Percentiles rank a stretch among this genome's conserved stretches.
Conservation (phyloP, 352 stramenopile genomes). For the Globisporangium canariense region DNA sequence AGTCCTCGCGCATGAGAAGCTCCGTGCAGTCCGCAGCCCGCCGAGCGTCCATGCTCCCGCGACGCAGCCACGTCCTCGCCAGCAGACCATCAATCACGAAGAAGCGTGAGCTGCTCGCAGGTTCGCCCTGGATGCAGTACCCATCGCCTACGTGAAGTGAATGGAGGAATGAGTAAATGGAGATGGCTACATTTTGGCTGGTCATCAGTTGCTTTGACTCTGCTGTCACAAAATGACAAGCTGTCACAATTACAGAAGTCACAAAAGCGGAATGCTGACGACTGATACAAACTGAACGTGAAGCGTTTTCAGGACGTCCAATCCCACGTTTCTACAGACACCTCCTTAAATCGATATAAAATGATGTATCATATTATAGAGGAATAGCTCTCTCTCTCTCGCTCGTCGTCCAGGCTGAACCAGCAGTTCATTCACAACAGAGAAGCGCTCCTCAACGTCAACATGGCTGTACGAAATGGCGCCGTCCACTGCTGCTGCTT, state of each 20-base stretch:
- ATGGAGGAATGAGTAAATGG: too few relatives aligned
- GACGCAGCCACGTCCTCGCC: not conserved
- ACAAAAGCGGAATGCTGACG: too few relatives aligned
- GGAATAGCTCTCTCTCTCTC: not conserved
- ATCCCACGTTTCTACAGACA: not conserved
- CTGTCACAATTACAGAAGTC: too few relatives aligned
- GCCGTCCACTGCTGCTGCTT: not conserved
- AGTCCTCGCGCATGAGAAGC: not conserved
- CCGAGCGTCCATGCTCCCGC: conserved; percentile 4
- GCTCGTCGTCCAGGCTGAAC: not conserved
- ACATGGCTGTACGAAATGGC: conserved; percentile 5
- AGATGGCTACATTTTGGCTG: not conserved
- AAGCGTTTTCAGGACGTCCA: too few relatives aligned
- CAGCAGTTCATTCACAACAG: conserved; percentile 2
- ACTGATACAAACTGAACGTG: too few relatives aligned
- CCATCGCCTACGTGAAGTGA: too few relatives aligned
- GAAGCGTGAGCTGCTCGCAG: not conserved
- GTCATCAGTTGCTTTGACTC: not conserved
- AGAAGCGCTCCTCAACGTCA: not conserved
- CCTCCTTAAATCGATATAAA: not conserved
- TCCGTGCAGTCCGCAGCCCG: not conserved
- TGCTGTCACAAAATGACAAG: not conserved
- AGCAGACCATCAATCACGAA: conserved; percentile 2
- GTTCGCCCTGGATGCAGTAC: not conserved
- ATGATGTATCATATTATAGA: not conserved